Percentiles rank a stretch among this genome's conserved stretches.
These are phyloP conservation scores for Alternaria sp. DNA, from an alignment of 2,329 filamentous ascomycete species.

Conservation along the genomic window DNA sequence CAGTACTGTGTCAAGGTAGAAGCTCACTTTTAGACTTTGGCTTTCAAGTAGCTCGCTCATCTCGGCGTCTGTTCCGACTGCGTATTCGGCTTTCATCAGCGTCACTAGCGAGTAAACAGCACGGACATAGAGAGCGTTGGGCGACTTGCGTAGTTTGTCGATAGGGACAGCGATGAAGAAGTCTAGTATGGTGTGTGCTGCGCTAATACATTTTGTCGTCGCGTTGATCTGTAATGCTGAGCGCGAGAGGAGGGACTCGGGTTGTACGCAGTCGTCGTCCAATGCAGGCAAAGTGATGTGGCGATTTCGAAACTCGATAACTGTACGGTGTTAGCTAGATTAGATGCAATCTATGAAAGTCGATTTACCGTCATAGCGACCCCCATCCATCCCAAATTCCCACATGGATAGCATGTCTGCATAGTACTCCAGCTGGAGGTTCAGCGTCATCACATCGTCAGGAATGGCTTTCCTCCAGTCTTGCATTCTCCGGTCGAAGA, in stretches of 20 bases:
- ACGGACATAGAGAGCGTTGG: slow-evolving; percentile 45
- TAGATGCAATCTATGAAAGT: accelerated
- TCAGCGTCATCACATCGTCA: slow-evolving; percentile 41
- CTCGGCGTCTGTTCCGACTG: slow-evolving; percentile 44
- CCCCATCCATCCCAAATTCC: slow-evolving; percentile 52
- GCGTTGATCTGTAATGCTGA: slow-evolving; percentile 49
- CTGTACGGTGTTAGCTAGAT: slow-evolving; percentile 12
- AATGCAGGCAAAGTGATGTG: slow-evolving; percentile 47
- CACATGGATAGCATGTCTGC: slow-evolving; percentile 49
- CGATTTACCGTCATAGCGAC: slow-evolving; percentile 39
- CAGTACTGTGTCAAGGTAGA: slow-evolving; percentile 41
- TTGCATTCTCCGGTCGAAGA: slow-evolving; percentile 50
- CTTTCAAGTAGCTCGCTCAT: slow-evolving; percentile 47
- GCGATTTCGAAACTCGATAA: slow-evolving; percentile 47
- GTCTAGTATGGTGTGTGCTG: slow-evolving; percentile 46
- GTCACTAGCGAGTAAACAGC: slow-evolving; percentile 45
- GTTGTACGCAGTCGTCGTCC: slow-evolving; percentile 46
- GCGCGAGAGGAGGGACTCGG: slow-evolving; percentile 45
- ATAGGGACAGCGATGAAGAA: slow-evolving; percentile 36
- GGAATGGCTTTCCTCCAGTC: slow-evolving; percentile 48
- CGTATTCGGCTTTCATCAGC: slow-evolving; percentile 49
- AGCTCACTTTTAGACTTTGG: slow-evolving; percentile 43
- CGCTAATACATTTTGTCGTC: slow-evolving; percentile 46
- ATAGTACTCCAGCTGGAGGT: slow-evolving; percentile 42
- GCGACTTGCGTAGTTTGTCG: slow-evolving; percentile 35